A percentile compares a stretch with the other conserved stretches of the same genome.
These are phyloP conservation scores for Murraya koenigii DNA, from an alignment of 345 rosid genomes.

Conservation along the genomic window DNA sequence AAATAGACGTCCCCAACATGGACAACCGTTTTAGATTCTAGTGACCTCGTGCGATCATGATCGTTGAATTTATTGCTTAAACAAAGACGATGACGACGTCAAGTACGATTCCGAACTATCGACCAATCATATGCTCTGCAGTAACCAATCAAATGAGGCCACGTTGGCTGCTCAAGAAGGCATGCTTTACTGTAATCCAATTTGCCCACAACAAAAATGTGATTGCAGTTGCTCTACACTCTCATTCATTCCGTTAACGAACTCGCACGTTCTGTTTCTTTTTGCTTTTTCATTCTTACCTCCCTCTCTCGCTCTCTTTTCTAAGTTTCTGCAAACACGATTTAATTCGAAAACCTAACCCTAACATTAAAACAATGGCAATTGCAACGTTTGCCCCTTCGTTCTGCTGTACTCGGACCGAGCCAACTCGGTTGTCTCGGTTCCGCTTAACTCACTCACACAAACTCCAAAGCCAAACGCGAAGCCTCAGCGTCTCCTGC, in stretches of 20 bases:
- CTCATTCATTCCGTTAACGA: conserved; percentile 3
- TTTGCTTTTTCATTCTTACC: not conserved
- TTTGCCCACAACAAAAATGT: conserved; percentile 1
- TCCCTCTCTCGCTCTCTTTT: not conserved
- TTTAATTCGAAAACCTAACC: conserved; percentile 5
- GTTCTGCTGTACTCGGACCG: conserved; percentile 26
- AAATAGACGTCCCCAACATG: not conserved
- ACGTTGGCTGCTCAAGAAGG: not conserved
- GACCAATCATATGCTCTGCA: not conserved
- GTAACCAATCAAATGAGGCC: not conserved
- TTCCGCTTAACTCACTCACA: conserved; percentile 18
- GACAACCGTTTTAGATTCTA: not conserved
- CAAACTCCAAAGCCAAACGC: conserved; percentile 4
- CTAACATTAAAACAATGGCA: conserved; percentile 24
- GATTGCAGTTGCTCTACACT: not conserved
- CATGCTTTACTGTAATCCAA: not conserved
- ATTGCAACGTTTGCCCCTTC: conserved; percentile 36
- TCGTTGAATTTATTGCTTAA: not conserved
- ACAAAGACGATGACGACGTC: not conserved
- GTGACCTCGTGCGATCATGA: too few relatives aligned
- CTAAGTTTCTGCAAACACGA: not conserved
- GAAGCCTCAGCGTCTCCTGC: conserved; percentile 8
- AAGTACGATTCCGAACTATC: not conserved
- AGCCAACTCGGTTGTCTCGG: conserved; percentile 15
- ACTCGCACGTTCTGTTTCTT: not conserved